Conservation (phyloP, 768 basidiomycete genomes). For the Trametes gibbosa region DNA sequence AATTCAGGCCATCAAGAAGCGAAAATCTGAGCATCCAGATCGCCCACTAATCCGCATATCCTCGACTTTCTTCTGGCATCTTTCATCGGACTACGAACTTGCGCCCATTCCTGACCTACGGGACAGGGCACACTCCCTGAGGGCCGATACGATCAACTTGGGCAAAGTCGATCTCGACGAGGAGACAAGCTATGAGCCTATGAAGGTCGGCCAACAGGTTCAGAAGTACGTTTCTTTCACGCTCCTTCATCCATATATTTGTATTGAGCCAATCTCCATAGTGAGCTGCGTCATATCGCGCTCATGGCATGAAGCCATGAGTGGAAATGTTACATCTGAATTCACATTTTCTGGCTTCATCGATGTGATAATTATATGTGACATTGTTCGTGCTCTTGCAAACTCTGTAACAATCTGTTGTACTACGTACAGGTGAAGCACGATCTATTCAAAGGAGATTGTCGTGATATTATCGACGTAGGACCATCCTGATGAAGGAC, state of each 20-base stretch:
- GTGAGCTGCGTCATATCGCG: conserved; percentile 79
- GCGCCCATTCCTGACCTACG: conserved; percentile 56
- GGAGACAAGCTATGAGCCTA: conserved; percentile 52
- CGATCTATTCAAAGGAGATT: too few relatives aligned
- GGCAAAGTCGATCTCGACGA: conserved; percentile 41
- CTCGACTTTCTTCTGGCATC: conserved; percentile 95
- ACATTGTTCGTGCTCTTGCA: neutral
- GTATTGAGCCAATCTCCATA: conserved; percentile 28
- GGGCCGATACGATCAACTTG: conserved; percentile 37
- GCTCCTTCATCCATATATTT: neutral
- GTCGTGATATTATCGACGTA: too few relatives aligned
- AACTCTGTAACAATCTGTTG: neutral
- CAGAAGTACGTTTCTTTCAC: conserved; percentile 54
- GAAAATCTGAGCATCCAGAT: conserved; percentile 55
- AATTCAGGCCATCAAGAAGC: conserved; percentile 57
- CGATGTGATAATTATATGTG: too few relatives aligned
- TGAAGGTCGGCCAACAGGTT: conserved; percentile 91
- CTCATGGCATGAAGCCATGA: conserved; percentile 58
- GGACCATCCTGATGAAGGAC: conserved; percentile 4
- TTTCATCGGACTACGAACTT: conserved; percentile 83
- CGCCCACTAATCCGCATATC: conserved; percentile 95
- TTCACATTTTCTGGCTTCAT: too few relatives aligned
- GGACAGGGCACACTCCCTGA: conserved; percentile 44
- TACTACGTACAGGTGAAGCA: too few relatives aligned
- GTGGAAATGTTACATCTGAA: too few relatives aligned